A percentile compares a stretch with the other conserved stretches of the same genome.
phyloP scores from a whole-genome alignment of 148 eudicot species.

The Amaranthus hypochondriacus region DNA sequence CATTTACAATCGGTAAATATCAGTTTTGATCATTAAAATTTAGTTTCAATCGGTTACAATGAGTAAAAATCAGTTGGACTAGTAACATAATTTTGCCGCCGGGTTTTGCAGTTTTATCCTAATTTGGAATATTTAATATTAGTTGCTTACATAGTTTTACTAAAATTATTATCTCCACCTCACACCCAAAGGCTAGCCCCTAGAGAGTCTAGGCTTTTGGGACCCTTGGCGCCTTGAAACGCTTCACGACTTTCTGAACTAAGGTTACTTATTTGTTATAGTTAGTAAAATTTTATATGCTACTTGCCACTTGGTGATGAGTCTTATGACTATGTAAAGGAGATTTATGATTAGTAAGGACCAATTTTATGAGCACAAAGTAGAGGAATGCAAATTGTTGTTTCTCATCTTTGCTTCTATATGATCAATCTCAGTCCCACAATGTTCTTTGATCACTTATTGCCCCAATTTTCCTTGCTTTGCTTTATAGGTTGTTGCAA shows the following conservation, averaged over 20 bases:
- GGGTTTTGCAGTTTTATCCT: too few relatives aligned
- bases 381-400: not conserved
- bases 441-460: not conserved
- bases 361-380: not conserved
- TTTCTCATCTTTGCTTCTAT: conserved; percentile 6
- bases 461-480: not conserved
- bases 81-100: too few relatives aligned
- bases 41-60: too few relatives aligned
- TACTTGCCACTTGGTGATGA: not conserved
- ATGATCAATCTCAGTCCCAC: not conserved
- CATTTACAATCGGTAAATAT: too few relatives aligned
- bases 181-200: too few relatives aligned
- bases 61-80: too few relatives aligned
- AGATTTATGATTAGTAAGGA: not conserved
- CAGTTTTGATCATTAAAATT: too few relatives aligned
- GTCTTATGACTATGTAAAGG: not conserved
- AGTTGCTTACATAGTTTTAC: too few relatives aligned
- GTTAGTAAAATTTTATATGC: not conserved
- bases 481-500: conserved; percentile 65
- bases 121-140: too few relatives aligned
- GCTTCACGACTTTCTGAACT: not conserved
- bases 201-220: too few relatives aligned
- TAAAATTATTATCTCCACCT: too few relatives aligned
- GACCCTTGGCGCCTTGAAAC: too few relatives aligned
- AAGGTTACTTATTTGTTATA: not conserved